phyloP scores from a whole-genome alignment of 495 filamentous ascomycete genomes.

The Paragyromitra xinjiangensis region DNA sequence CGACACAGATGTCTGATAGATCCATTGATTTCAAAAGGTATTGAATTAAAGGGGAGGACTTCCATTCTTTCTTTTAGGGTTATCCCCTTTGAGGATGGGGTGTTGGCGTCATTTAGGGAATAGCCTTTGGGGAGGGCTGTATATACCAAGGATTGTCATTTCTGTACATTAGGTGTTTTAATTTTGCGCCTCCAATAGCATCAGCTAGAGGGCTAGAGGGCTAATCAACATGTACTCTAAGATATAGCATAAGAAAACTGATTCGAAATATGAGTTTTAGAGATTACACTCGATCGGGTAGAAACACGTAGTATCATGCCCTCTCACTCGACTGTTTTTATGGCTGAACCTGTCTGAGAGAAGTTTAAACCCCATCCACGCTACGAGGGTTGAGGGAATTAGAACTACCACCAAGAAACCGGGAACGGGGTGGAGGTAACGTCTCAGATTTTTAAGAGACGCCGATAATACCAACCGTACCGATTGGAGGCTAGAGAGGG shows the following conservation, averaged over 20 bases:
- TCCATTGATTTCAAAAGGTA: not conserved
- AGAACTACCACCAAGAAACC: not conserved
- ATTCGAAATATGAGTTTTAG: no score
- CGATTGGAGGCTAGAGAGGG: no score
- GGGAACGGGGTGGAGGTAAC: not conserved
- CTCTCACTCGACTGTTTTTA: no score
- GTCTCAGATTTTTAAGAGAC: no score
- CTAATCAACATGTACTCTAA: no score
- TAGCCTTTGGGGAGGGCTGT: not conserved
- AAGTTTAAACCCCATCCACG: no score
- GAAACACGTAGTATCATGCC: no score
- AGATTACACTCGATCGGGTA: no score
- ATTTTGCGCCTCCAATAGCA: not conserved
- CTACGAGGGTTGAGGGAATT: not conserved
- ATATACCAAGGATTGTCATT: not conserved
- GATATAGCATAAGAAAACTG: no score
- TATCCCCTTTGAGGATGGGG: not conserved
- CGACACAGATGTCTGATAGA: conserved; percentile 70
- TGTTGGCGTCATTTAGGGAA: not conserved
- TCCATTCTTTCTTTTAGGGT: not conserved
- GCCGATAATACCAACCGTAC: no score
- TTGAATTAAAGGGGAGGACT: not conserved
- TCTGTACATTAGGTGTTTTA: not conserved
- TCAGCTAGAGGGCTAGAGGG: not conserved
- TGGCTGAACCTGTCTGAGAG: no score